Evolutionary conservation across 2,329 filamentous ascomycete species (phyloP).

Genomic region (Aspergillus uvarum): DNA sequence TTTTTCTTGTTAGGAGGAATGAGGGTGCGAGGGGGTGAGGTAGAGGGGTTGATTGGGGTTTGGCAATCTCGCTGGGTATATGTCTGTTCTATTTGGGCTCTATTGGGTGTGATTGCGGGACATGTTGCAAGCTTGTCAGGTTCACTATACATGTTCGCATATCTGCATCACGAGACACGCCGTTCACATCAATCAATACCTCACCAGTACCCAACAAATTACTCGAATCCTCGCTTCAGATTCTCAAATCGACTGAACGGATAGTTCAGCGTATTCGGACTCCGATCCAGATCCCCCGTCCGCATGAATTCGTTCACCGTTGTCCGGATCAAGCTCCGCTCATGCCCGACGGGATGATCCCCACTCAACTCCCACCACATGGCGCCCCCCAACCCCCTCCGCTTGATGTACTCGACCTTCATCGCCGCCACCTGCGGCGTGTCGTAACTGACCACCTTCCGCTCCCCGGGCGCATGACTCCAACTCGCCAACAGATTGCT

Average conservation of each 20-base stretch:
- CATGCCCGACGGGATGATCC: conserved; percentile 48
- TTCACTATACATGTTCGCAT: too few species aligned
- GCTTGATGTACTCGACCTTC: conserved; percentile 71
- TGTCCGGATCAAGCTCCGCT: conserved; percentile 49
- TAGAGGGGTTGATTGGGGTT: too few species aligned
- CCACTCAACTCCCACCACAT: conserved; percentile 96
- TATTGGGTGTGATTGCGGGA: too few species aligned
- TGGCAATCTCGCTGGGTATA: too few species aligned
- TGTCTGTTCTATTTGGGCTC: too few species aligned
- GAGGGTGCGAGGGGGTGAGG: too few species aligned
- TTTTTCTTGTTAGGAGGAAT: too few species aligned
- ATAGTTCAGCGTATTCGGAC: conserved; percentile 51
- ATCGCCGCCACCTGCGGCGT: conserved; percentile 63
- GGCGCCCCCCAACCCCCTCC: conserved; percentile 71
- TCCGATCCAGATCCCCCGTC: conserved; percentile 43
- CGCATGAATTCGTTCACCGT: conserved; percentile 35
- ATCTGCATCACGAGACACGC: neutral
- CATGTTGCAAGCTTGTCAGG: too few species aligned
- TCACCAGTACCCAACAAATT: neutral
- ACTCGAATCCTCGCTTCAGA: conserved; percentile 6
- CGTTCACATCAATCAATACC: neutral
- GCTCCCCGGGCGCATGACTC: conserved; percentile 63
- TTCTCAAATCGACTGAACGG: conserved; percentile 57
- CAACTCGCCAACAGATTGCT: conserved; percentile 65
- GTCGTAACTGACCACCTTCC: conserved; percentile 73